Percentiles rank a stretch among this genome's conserved stretches.
These are phyloP conservation scores for Lachnellula suecica DNA, from an alignment of 2,329 filamentous ascomycete genomes.

Conservation along the genomic window DNA sequence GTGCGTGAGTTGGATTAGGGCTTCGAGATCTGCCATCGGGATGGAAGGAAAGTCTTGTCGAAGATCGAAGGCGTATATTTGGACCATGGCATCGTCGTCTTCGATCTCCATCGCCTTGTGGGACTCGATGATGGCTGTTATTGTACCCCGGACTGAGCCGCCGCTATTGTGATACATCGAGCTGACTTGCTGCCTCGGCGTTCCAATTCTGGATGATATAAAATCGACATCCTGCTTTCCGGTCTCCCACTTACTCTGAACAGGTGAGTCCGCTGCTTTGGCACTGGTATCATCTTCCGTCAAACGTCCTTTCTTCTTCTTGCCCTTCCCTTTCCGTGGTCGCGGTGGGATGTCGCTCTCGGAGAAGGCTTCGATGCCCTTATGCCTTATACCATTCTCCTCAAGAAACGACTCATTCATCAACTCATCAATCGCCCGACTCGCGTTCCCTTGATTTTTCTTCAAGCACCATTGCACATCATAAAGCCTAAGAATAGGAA, in stretches of 20 bases:
- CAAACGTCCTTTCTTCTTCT: constrained; percentile 29
- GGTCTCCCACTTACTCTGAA: constrained; percentile 56
- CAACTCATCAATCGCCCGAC: constrained; percentile 73
- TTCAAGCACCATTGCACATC: constrained; percentile 67
- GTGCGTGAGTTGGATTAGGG: constrained; percentile 55
- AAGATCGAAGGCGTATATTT: constrained; percentile 52
- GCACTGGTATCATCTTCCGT: constrained; percentile 28
- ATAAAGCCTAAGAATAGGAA: constrained; percentile 64
- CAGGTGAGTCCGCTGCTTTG: neutral
- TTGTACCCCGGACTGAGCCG: constrained; percentile 53
- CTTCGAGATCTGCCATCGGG: constrained; percentile 44
- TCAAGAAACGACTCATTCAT: constrained; percentile 78
- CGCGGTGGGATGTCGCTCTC: constrained; percentile 43
- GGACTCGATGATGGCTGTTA: constrained; percentile 45
- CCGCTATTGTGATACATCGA: constrained; percentile 62
- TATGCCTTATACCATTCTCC: constrained; percentile 60
- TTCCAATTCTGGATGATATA: constrained; percentile 50
- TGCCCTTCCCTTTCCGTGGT: constrained; percentile 39
- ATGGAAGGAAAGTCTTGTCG: constrained; percentile 53
- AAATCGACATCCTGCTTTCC: constrained; percentile 59
- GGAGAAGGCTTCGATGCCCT: constrained; percentile 82
- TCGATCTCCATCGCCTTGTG: constrained; percentile 34
- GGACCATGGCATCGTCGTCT: constrained; percentile 42
- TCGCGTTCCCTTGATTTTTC: constrained; percentile 66
- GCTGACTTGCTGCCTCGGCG: constrained; percentile 47